Evolutionary conservation across 129 eudicot genomes (phyloP), one percentile per base, ranked within the genome.

Genomic region (Cynara cardunculus): DNA sequence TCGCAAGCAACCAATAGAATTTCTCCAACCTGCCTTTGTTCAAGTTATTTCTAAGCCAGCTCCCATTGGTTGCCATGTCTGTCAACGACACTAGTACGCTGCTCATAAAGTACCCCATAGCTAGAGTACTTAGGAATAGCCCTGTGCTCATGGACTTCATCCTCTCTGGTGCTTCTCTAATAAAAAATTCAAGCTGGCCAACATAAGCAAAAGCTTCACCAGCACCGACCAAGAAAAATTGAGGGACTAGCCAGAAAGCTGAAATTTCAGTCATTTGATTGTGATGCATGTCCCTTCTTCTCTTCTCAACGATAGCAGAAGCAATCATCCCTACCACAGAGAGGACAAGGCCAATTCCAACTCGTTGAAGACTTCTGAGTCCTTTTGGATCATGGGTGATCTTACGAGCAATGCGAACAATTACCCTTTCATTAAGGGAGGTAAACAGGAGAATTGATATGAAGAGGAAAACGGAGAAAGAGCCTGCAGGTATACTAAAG

Each of bases 101-200:
- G 65, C 99, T 95, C 61, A 95, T 88, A 75, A 90, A 95, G 69
- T 85, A 95, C 18, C 99, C 99, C 90, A 89, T 89, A 6, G 99
- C 92, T 28, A 95, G 85, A 19, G 94, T 90, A 82, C 96, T 92
- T 11, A 95, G 84, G 75, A 95, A 95, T 41, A 95, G 64, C 16
- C 99, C 99, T 0, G 99, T 95, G 85, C 99, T 95, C 97, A 95
- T 92, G 1, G 99, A 95, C 77, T 95, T 95, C 99, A 95, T 95
- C 76, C 91, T 89, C 81, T 92, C 99, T 0, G 99, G 99, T 72
- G 99, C 97, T 81, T 95, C 99, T 74, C 99, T 81, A 12, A 95
- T 95, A 86, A 95, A 95, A 84, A 92, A 95, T 76, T 95, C 99
- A 9, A 95, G 94, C 80, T 95, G 99, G 7, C 99, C 99, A 9